Base-by-base conservation (phyloP, 495 filamentous ascomycete species). In the Pseudomonodictys pantanalensis region DNA sequence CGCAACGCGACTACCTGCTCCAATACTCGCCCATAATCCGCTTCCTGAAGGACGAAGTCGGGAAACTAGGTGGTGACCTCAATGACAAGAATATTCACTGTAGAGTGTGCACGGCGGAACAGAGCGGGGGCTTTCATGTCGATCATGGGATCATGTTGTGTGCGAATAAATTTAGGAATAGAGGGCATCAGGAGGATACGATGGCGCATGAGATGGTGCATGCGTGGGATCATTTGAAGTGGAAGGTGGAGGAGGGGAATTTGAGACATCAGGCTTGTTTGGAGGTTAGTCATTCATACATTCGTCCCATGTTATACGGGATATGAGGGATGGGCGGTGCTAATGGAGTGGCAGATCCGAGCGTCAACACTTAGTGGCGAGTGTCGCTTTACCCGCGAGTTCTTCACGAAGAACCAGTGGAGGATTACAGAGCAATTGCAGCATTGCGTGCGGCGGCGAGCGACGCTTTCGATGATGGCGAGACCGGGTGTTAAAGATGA, bases 181-280 rank as follows among this genome's bases (percentile, higher is more conserved):
- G 82, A 44, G 79, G 83, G 1, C 88, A 95, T 67, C 67, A 95
- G 62, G 93, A 98, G 77, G 93, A 98, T 71, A 96, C 90, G 29
- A 77, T 98, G 68, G 87, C 93, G 39, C 93, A 98, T 75, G 93
- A 98, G 77, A 91, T 98, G 87, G 86, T 98, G 52, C 93, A 98
- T 76, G 92, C 91, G 8, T 97, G 89, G 77, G 93, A 98, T 69
- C 88, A 96, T 72, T 69, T 97, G 65, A 72, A 91, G 61, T 98
- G 90, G 76, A 90, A 95, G 73, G 84, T 96, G 32, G 84, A 98
- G 62, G 90, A 85, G 81, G 73, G 74, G 3, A 84, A 89, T 64
- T 69, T 98, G 73, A 83, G 86, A 71, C 93, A 97, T 76, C 87
- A 90, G 35, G 93, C 93, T 50, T 97, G 95, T 70, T 86, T 90